A percentile compares a stretch with the other conserved stretches of the same genome.
Conservation (phyloP, 1,284 basidiomycete genomes). For the Cystobasidium slooffiae region DNA sequence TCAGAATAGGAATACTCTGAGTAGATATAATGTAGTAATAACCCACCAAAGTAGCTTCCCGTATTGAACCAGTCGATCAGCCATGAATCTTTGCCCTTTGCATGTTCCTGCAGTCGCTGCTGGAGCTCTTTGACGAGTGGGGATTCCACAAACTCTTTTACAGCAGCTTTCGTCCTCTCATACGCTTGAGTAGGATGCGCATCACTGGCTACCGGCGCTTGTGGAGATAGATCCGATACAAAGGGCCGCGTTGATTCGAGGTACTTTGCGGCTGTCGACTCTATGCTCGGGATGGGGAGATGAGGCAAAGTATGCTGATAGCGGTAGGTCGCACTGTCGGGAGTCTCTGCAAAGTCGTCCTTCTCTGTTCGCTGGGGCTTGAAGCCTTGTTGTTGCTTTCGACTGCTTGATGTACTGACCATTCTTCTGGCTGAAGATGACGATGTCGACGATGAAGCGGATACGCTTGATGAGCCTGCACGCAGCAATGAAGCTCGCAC, state of each 20-base stretch:
- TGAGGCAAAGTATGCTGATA: constrained; percentile 71
- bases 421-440: constrained; percentile 11
- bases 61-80: constrained; percentile 98
- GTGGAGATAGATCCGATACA: constrained; percentile 65
- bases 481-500: neutral
- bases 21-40: constrained; percentile 45
- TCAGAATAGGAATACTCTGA: neutral
- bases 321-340: constrained; percentile 29
- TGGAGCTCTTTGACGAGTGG: constrained; percentile 78
- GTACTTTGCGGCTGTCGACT: constrained; percentile 82
- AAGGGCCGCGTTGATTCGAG: constrained; percentile 79
- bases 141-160: constrained; percentile 73
- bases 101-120: constrained; percentile 73
- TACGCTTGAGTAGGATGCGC: constrained; percentile 32
- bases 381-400: neutral
- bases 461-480: constrained; percentile 11
- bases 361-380: constrained; percentile 12
- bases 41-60: constrained; percentile 58
- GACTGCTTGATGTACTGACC: constrained; percentile 11
- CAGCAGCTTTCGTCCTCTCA: constrained; percentile 66
- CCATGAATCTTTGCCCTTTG: constrained; percentile 73
- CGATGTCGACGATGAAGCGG: too few species aligned
- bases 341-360: constrained; percentile 26
- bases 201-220: constrained; percentile 43
- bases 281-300: constrained; percentile 80